Base-by-base conservation (phyloP, 306 rosid genomes). In the Prunus davidiana region DNA sequence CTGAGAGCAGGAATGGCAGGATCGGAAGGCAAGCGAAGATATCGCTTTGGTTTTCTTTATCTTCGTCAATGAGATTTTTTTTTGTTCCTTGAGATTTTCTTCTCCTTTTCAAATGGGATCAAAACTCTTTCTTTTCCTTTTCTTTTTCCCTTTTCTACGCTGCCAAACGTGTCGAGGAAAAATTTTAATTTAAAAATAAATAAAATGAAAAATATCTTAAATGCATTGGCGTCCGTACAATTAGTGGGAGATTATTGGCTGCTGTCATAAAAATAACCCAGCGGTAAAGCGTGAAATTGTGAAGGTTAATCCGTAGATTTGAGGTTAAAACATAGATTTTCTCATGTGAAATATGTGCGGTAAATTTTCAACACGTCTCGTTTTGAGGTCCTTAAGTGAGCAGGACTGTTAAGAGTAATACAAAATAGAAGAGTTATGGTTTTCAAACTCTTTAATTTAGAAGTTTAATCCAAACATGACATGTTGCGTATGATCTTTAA, bases 71-170 rank as follows among this genome's bases (percentile, higher is more conserved):
- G 77, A 67, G 79, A 74, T 70, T 78, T 79, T 69, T 77, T 24
- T 57, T 47, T n/a, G 54, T 64, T 41, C 8, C 22, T 0, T 41
- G 56, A 65, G 68, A 47, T 61, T 85, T 87, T 63, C 86, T 77
- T 46, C 9, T 79, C 75, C 75, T 84, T 80, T 82, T 81, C 67
- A 61, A 79, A 72, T 71, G 71, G 83, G 34, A 75, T 75, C 84
- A 81, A 73, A 77, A 54, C 55, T 54, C 67, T 67, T 76, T 41
- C 73, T 50, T 46, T 57, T 14, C 57, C 58, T 34, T 50, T 74
- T 47, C 62, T 25, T 71, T 69, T 75, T 60, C 34, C 72, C 41
- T 19, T 78, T 85, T 77, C 85, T 22, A 38, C 71, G 80, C 43
- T 69, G 60, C 89, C 90, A 86, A 74, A 86, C 83, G 55, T 73